Conservation (phyloP, 2,329 filamentous ascomycete genomes). For the Exserohilum rostratum region DNA sequence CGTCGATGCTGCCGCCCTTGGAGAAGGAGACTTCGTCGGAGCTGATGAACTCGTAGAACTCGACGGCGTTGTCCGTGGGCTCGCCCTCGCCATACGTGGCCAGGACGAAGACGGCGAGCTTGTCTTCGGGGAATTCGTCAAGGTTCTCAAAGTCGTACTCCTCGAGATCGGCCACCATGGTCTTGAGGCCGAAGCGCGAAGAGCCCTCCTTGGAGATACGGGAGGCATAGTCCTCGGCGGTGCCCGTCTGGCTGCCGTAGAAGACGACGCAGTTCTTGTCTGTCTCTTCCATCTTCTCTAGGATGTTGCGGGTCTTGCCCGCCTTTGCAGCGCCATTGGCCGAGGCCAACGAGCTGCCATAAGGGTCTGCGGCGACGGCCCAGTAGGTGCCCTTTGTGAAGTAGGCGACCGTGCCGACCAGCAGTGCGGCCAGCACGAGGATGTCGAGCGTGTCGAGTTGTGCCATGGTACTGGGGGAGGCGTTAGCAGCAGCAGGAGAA, state of each 20-base stretch:
- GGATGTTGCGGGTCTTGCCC: constrained; percentile 86
- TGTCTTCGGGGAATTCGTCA: constrained; percentile 85
- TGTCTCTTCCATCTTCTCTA: constrained; percentile 94
- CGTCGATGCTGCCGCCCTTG: constrained; percentile 65
- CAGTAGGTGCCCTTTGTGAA: constrained; percentile 97
- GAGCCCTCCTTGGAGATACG: constrained; percentile 96
- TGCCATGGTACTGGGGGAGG: constrained; percentile 69
- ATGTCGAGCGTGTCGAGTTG: constrained; percentile 96
- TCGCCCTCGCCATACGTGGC: constrained; percentile 98
- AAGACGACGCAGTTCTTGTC: constrained; percentile 98
- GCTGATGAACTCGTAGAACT: constrained; percentile 96
- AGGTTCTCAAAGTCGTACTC: constrained; percentile 97
- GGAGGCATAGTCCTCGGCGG: constrained; percentile 96
- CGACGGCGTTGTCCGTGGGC: constrained; percentile 97
- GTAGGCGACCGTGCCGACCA: constrained; percentile 89
- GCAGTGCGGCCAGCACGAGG: constrained; percentile 82
- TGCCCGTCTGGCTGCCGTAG: constrained; percentile 98
- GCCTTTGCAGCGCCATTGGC: constrained; percentile 71
- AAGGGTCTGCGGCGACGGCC: constrained; percentile 87
- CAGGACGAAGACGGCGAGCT: constrained; percentile 91
- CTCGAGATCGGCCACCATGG: constrained; percentile 97
- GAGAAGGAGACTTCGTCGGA: constrained; percentile 83
- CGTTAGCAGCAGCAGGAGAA: constrained; percentile 15
- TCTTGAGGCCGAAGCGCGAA: constrained; percentile 93
- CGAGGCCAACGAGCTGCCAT: constrained; percentile 75